Evolutionary conservation across 176 grass and related monocot genomes (phyloP).

Genomic region (Cymbopogon citratus): DNA sequence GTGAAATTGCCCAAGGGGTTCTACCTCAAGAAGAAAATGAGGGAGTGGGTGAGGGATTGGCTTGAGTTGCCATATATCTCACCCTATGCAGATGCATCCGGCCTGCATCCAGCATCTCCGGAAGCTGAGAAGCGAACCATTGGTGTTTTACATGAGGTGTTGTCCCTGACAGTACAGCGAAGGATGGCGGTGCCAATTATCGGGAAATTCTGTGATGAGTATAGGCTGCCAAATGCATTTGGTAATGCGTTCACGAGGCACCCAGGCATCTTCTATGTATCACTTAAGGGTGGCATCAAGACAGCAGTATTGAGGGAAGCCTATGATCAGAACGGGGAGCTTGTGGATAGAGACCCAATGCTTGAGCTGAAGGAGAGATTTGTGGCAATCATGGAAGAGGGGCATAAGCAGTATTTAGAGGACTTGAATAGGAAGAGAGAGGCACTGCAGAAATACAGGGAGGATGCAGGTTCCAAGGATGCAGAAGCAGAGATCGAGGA

Average conservation of each 20-base stretch:
- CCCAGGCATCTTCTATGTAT: constrained; percentile 82
- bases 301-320: constrained; percentile 82
- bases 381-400: constrained; percentile 67
- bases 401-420: constrained; percentile 58
- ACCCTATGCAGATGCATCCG: constrained; percentile 46
- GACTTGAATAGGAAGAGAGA: constrained; percentile 51
- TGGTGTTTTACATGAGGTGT: constrained; percentile 70
- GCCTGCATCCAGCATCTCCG: constrained; percentile 34
- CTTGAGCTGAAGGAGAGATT: constrained; percentile 75
- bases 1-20: constrained; percentile 68
- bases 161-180: constrained; percentile 61
- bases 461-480: constrained; percentile 6
- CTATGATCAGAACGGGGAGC: constrained; percentile 48
- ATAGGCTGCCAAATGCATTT: constrained; percentile 66
- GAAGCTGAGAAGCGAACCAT: constrained; percentile 79
- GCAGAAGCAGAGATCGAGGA: not conserved
- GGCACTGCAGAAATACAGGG: constrained; percentile 39
- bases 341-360: constrained; percentile 76
- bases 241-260: constrained; percentile 70
- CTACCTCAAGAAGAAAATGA: constrained; percentile 84
- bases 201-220: constrained; percentile 77
- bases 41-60: constrained; percentile 85
- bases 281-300: constrained; percentile 83
- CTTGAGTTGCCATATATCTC: constrained; percentile 80
- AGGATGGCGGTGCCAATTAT: constrained; percentile 60